phyloP scores from a whole-genome alignment of 78 protist genomes.

The Neovahlkampfia damariscottae region DNA sequence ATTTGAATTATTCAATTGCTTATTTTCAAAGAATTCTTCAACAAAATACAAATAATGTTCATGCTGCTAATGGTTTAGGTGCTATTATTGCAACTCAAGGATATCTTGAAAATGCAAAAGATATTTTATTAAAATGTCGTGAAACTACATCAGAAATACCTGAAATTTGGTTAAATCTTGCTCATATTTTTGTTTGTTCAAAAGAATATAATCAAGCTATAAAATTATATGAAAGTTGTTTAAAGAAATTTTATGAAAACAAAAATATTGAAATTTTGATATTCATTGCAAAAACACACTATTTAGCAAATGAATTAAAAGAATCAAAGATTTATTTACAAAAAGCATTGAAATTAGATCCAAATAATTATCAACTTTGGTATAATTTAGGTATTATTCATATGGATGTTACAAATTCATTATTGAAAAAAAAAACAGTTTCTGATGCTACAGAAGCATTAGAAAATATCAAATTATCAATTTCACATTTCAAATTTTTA shows the following conservation, averaged over 20 bases:
- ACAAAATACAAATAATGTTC: constrained; percentile 34
- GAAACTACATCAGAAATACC: constrained; percentile 21
- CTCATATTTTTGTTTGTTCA: constrained; percentile 14
- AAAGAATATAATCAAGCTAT: constrained; percentile 25
- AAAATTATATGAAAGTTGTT: constrained; percentile 38
- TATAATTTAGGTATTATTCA: constrained; percentile 27
- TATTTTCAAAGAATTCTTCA: constrained; percentile 21
- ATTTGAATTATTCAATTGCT: constrained; percentile 21
- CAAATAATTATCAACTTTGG: constrained; percentile 9
- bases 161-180: constrained; percentile 14
- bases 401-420: neutral
- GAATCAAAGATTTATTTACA: constrained; percentile 36
- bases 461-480: neutral
- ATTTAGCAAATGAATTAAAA: neutral
- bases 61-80: constrained; percentile 66
- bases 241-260: constrained; percentile 15
- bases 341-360: constrained; percentile 25
- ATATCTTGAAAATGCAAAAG: constrained; percentile 15
- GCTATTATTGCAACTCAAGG: constrained; percentile 42
- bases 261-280: constrained; percentile 6
- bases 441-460: neutral
- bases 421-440: neutral
- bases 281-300: constrained; percentile 41
- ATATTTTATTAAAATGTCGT: constrained; percentile 39
- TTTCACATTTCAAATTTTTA: constrained; percentile 9